Percentiles rank a stretch among this genome's conserved stretches.
Conservation (phyloP, 345 rosid genomes). For the Murraya koenigii region DNA sequence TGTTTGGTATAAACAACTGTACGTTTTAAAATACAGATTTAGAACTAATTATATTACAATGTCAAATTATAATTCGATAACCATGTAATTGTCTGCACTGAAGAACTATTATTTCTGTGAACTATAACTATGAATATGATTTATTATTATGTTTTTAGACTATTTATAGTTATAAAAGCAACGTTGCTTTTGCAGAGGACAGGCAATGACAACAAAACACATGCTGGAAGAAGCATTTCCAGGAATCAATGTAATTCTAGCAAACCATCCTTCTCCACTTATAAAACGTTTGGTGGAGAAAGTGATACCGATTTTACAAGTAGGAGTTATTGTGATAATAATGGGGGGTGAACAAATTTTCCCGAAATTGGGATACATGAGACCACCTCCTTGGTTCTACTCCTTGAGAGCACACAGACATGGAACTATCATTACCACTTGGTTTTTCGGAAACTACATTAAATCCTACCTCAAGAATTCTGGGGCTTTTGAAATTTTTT, state of each 20-base stretch:
- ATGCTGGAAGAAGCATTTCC: conserved; percentile 35
- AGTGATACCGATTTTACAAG: conserved; percentile 19
- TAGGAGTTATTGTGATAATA: conserved; percentile 20
- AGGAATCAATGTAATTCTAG: conserved; percentile 23
- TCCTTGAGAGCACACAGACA: conserved; percentile 26
- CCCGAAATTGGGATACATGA: conserved; percentile 19
- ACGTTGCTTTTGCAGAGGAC: conserved; percentile 19
- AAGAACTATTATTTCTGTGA: too few relatives aligned
- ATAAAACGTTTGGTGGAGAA: conserved; percentile 15
- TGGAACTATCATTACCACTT: conserved; percentile 22
- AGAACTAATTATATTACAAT: too few relatives aligned
- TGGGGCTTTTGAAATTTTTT: conserved; percentile 35
- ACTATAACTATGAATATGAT: too few relatives aligned
- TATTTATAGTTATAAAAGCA: too few relatives aligned
- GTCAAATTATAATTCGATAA: too few relatives aligned
- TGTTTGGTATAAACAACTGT: too few relatives aligned
- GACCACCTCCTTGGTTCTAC: conserved; percentile 28
- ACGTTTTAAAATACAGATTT: too few relatives aligned
- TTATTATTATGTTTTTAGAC: too few relatives aligned
- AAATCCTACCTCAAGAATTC: conserved; percentile 26
- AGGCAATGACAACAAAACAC: conserved; percentile 20
- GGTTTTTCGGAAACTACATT: conserved; percentile 31
- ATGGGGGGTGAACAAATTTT: conserved; percentile 32
- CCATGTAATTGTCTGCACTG: too few relatives aligned
- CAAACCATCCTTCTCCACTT: conserved; percentile 21